These are phyloP conservation scores for Moesziomyces antarcticus DNA, from an alignment of 1,284 basidiomycete species.

Conservation along the genomic window DNA sequence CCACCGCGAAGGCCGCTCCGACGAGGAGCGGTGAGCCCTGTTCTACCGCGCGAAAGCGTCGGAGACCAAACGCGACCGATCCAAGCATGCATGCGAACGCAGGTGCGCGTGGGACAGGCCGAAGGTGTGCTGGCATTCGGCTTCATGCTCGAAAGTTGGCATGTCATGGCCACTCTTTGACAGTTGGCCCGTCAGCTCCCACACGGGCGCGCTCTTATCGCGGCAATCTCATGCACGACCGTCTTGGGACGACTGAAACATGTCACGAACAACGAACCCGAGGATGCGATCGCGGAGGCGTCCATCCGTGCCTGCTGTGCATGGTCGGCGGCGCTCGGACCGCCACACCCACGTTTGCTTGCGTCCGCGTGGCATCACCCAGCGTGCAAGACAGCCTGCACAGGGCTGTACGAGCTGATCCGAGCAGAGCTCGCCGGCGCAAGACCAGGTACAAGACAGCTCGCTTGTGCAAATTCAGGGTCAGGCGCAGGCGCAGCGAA, in stretches of 20 bases:
- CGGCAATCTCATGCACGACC: too few relatives aligned
- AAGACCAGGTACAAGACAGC: slow-evolving; percentile 8
- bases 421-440: not conserved
- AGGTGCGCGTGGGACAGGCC: not conserved
- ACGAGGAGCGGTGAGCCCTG: too few relatives aligned
- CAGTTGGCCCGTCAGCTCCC: not conserved
- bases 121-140: not conserved
- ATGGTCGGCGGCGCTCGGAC: not conserved
- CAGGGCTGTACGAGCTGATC: not conserved
- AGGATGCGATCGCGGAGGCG: not conserved
- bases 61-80: not conserved
- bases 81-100: not conserved
- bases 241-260: too few relatives aligned
- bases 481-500: not conserved
- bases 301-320: not conserved
- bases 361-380: not conserved
- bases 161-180: too few relatives aligned
- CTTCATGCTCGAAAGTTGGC: not conserved
- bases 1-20: too few relatives aligned
- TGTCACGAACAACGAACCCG: not conserved
- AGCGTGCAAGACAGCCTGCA: not conserved
- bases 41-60: not conserved
- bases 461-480: slow-evolving; percentile 3
- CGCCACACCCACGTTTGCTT: not conserved
- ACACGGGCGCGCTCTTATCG: not conserved